A percentile compares a stretch with the other conserved stretches of the same genome.
phyloP scores from a whole-genome alignment of 1,139 yeast species.

The Saccharomycopsis crataegensis region DNA sequence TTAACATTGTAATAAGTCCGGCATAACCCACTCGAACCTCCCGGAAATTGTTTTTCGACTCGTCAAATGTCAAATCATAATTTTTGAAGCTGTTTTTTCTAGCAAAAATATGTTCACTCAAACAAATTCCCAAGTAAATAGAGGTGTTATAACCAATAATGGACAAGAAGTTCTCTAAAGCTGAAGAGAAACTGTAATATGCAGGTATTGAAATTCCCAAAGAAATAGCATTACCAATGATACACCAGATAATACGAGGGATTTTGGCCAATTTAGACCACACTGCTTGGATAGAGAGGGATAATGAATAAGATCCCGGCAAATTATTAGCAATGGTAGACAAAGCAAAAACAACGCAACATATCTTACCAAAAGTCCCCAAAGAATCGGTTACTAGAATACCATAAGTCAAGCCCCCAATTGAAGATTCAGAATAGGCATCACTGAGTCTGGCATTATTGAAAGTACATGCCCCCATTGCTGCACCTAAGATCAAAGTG shows the following conservation, averaged over 20 bases:
- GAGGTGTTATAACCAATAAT: slow-evolving; percentile 87
- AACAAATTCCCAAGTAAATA: slow-evolving; percentile 64
- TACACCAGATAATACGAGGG: slow-evolving; percentile 80
- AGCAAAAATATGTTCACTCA: slow-evolving; percentile 75
- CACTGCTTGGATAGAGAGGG: slow-evolving; percentile 75
- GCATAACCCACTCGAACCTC: slow-evolving; percentile 66
- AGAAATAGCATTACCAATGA: slow-evolving; percentile 65
- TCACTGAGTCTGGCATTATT: slow-evolving; percentile 36
- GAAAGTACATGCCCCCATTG: slow-evolving; percentile 59
- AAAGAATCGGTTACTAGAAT: slow-evolving; percentile 71
- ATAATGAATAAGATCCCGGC: slow-evolving; percentile 88
- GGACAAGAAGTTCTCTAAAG: slow-evolving; percentile 82
- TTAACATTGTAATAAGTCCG: slow-evolving; percentile 67
- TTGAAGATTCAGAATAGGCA: slow-evolving; percentile 39
- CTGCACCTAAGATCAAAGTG: slow-evolving; percentile 80
- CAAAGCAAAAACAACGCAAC: slow-evolving; percentile 73
- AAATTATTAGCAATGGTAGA: slow-evolving; percentile 85
- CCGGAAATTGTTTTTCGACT: slow-evolving; percentile 33
- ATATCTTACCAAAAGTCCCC: slow-evolving; percentile 83
- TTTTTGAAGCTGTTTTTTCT: slow-evolving; percentile 48
- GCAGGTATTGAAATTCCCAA: slow-evolving; percentile 87
- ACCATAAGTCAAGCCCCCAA: slow-evolving; percentile 80
- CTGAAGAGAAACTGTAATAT: slow-evolving; percentile 60
- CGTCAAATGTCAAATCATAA: slow-evolving; percentile 58
- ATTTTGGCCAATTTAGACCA: slow-evolving; percentile 64